Base-by-base conservation (phyloP, 2,329 filamentous ascomycete genomes). In the Xylariaceae sp. region DNA sequence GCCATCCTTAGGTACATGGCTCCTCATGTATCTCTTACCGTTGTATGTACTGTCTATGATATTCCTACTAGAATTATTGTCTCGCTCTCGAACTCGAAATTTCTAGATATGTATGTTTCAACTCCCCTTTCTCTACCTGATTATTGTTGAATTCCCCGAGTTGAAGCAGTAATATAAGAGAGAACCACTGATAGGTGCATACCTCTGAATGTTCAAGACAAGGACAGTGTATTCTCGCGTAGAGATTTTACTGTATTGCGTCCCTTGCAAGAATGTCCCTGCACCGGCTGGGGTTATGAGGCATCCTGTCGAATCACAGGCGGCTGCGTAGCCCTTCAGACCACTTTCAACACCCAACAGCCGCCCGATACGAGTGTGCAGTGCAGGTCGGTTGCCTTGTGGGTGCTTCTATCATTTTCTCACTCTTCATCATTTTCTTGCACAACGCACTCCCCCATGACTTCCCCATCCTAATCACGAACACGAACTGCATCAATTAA, bases 301-400 rank as follows among this genome's bases (percentile, higher is more conserved):
- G 37, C 12, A 23, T 43, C 42, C 23, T 26, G 54, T 63, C 69
- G 61, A 71, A 71, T 71, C 67, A 68, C 44, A 64, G 53, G 49
- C 56, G 50, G 66, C 62, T 68, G 67, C 67, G 69, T 70, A 69
- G 68, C 67, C 63, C 61, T 48, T 60, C n/a, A n/a, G n/a, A n/a
- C n/a, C n/a, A n/a, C n/a, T n/a, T n/a, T n/a, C 56, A 58, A 63
- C 54, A 55, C 63, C 64, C 60, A 65, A 62, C 63, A 67, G 54
- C 67, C 66, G 66, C 67, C n/a, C 65, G 47, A 62, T 61, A 51
- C 52, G 56, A 47, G 48, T 43, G 52, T 62, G 56, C 63, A 60
- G 23, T 9, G 9, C 23, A 9, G 23, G 23, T 26, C 9, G 9
- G 56, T 50, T 57, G 41, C 54, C 44, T 56, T 32, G 40, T 49